Evolutionary conservation across 2,329 filamentous ascomycete genomes (phyloP), one percentile per base, ranked within the genome.

Genomic region (Aspergillus sojae): DNA sequence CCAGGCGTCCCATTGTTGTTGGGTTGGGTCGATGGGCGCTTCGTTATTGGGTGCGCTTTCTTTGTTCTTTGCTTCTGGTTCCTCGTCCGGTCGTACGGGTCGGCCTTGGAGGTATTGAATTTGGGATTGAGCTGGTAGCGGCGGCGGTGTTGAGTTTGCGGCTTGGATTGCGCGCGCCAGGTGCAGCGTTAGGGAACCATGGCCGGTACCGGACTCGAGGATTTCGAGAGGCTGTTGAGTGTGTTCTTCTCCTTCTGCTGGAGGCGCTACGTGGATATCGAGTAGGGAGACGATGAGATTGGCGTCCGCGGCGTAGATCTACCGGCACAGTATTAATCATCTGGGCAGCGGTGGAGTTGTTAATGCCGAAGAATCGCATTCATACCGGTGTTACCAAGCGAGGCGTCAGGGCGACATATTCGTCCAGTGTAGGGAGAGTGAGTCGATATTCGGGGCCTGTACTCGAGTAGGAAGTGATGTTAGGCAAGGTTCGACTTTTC

Each of bases 201-300:
- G 91, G n/a, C 92, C 92, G 4, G 92, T 95, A 19, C 92, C 92
- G 54, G 91, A 91, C 77, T 95, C 92, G 58, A 95, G 88, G 52
- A 95, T 91, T 73, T 94, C 90, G 14, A 94, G 76, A 0, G 84
- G 85, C 10, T 81, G 76, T 43, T 69, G 66, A 19, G 69, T 57
- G 23, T 70, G 43, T 57, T 66, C 66, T 7, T 73, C 72, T 10
- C 72, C 71, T 6, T 70, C 67, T 16, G 77, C 69, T 14, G 78
- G 75, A 6, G 77, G 74, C 3, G 80, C 73, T 34, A 88, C 85
- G 74, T 94, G 89, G 52, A 95, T 82, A 74, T 95, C 91, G 26
- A 96, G 84, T 28, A 94, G 82, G 1, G 88, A 90, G 43, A 93
- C 89, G 58, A 95, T 94, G 36, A 91, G 80, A 67, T 86, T 89